Percentiles rank a stretch among this genome's conserved stretches.
phyloP scores from a whole-genome alignment of 768 basidiomycete genomes.

The Tylopilus sp. region DNA sequence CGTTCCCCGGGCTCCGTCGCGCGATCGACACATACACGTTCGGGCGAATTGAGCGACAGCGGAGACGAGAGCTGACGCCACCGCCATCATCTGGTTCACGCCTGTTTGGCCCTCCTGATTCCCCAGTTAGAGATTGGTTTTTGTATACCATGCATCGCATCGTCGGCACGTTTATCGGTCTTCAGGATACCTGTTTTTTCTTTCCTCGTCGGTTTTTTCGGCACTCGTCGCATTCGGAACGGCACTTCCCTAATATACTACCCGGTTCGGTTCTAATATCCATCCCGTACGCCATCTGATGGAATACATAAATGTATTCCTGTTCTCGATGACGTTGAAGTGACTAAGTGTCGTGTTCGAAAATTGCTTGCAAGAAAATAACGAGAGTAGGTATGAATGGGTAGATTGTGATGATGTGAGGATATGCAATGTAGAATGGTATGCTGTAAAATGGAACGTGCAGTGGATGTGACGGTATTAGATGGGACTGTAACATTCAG shows the following conservation, averaged over 20 bases:
- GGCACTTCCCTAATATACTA: slow-evolving; percentile 9
- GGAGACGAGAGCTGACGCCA: slow-evolving; percentile 22
- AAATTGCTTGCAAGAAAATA: neutral
- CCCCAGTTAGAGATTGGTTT: too few relatives aligned
- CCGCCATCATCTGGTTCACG: neutral
- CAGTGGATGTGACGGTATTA: slow-evolving; percentile 19
- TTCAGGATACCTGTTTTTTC: too few relatives aligned
- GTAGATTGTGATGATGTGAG: neutral
- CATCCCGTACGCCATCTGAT: neutral
- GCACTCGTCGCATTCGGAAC: slow-evolving; percentile 4
- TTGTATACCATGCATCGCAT: too few relatives aligned
- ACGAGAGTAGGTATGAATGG: neutral
- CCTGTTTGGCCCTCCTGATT: neutral
- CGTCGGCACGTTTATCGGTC: slow-evolving; percentile 2
- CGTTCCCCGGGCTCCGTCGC: slow-evolving; percentile 4
- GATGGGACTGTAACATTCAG: slow-evolving; percentile 43
- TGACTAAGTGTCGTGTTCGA: neutral
- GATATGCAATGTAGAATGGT: neutral
- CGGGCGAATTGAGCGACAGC: slow-evolving; percentile 20
- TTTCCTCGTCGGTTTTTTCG: too few relatives aligned
- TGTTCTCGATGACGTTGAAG: neutral
- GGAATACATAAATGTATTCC: neutral
- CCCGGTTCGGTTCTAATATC: slow-evolving; percentile 12
- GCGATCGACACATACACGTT: slow-evolving; percentile 1
- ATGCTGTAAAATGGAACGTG: neutral